phyloP scores from a whole-genome alignment of 2,329 filamentous ascomycete genomes.

The Penicillium sumatraense region DNA sequence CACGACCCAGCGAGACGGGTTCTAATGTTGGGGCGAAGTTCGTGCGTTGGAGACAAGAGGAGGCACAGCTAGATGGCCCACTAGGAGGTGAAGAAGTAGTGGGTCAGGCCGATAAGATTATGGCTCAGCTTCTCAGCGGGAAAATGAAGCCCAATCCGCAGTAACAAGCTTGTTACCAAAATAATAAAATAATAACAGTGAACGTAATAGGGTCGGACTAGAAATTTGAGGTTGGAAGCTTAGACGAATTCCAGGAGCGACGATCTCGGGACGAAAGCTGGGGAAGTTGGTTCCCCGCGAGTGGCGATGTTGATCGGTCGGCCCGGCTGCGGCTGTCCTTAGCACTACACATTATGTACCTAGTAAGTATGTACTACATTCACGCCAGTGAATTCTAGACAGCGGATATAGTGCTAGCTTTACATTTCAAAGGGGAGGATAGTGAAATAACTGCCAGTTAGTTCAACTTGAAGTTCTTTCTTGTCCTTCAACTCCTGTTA shows the following conservation, averaged over 20 bases:
- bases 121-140: neutral
- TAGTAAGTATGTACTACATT: too few relatives aligned
- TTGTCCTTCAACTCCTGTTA: too few relatives aligned
- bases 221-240: neutral
- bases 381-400: too few relatives aligned
- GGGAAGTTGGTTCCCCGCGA: neutral
- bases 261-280: neutral
- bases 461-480: too few relatives aligned
- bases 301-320: neutral
- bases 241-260: neutral
- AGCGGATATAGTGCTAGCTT: too few relatives aligned
- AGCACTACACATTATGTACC: too few relatives aligned
- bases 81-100: neutral
- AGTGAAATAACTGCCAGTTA: too few relatives aligned
- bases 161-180: too few relatives aligned
- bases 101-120: slow-evolving; percentile 18
- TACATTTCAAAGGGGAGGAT: too few relatives aligned
- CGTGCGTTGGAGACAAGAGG: slow-evolving; percentile 5
- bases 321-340: neutral
- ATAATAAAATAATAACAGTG: neutral
- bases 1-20: neutral
- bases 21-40: slow-evolving; percentile 6
- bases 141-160: neutral
- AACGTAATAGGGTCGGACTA: neutral
- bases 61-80: neutral